Evolutionary conservation across 257 asterid species (phyloP).

Genomic region (Voacanga thouarsii): DNA sequence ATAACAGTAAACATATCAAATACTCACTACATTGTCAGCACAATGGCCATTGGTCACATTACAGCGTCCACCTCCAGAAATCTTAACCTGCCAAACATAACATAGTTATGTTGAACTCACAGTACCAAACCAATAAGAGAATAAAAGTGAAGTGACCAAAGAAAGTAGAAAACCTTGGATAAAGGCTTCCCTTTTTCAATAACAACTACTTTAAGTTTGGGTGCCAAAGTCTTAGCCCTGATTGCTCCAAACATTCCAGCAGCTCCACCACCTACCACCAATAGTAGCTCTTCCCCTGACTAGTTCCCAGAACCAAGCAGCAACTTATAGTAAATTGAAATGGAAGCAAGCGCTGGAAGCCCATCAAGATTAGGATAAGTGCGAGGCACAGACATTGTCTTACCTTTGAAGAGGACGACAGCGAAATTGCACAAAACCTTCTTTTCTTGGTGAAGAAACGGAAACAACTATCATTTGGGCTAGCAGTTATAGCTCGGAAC

Average conservation of each 20-base stretch:
- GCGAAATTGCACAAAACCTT: slow-evolving; percentile 35
- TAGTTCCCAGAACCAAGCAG: slow-evolving; percentile 21
- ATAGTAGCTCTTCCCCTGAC: slow-evolving; percentile 59
- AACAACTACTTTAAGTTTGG: slow-evolving; percentile 67
- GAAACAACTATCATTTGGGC: slow-evolving; percentile 21
- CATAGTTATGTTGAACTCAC: background rate
- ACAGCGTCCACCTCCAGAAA: slow-evolving; percentile 98
- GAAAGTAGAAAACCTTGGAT: slow-evolving; percentile 54
- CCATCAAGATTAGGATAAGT: background rate
- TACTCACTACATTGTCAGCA: slow-evolving; percentile 60
- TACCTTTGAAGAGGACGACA: slow-evolving; percentile 50
- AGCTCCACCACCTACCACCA: slow-evolving; percentile 96
- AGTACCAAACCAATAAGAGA: background rate
- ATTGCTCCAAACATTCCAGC: slow-evolving; percentile 96
- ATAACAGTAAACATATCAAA: background rate
- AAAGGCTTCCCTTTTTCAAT: slow-evolving; percentile 87
- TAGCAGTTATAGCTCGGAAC: slow-evolving; percentile 26
- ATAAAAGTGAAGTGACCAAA: background rate
- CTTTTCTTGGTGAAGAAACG: slow-evolving; percentile 32
- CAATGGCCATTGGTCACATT: slow-evolving; percentile 89
- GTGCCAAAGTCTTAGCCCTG: slow-evolving; percentile 85
- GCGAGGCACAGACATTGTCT: background rate
- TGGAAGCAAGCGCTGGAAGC: background rate
- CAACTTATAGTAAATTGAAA: background rate
- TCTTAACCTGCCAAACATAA: slow-evolving; percentile 63